Evolutionary conservation across 1,139 yeast species (phyloP).

Genomic region (Yamadazyma atmosphaerica): DNA sequence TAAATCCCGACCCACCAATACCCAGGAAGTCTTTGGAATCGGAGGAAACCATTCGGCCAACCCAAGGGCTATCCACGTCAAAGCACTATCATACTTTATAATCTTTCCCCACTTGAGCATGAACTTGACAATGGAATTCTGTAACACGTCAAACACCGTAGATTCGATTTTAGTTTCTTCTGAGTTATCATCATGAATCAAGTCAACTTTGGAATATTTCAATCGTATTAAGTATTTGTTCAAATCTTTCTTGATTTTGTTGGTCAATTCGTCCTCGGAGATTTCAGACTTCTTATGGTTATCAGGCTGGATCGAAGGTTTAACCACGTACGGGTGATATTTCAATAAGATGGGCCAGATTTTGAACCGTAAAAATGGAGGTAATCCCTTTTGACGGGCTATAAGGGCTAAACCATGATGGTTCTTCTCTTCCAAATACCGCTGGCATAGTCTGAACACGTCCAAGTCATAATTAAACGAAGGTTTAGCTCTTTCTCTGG

Average conservation of each 20-base stretch:
- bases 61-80: conserved; percentile 86
- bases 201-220: conserved; percentile 19
- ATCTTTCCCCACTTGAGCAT: conserved; percentile 76
- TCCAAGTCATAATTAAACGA: conserved; percentile 45
- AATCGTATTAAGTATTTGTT: conserved; percentile 52
- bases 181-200: conserved; percentile 7
- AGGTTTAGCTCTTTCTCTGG: conserved; percentile 18
- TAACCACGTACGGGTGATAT: conserved; percentile 80
- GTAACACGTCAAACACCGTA: conserved; percentile 56
- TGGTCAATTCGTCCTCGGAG: conserved; percentile 26
- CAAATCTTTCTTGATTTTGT: conserved; percentile 50
- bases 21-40: conserved; percentile 43
- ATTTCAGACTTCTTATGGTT: conserved; percentile 16
- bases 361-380: conserved; percentile 73
- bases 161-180: conserved; percentile 41
- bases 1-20: conserved; percentile 42
- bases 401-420: conserved; percentile 72
- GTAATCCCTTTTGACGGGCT: conserved; percentile 83
- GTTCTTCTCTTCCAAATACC: conserved; percentile 51
- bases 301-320: conserved; percentile 72
- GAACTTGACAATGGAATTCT: conserved; percentile 63
- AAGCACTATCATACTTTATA: conserved; percentile 76
- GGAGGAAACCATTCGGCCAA: conserved; percentile 91
- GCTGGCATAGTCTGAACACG: conserved; percentile 35
- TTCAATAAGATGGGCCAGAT: conserved; percentile 85